phyloP scores from a whole-genome alignment of 305 asterid genomes.

The Striga hermonthica region DNA sequence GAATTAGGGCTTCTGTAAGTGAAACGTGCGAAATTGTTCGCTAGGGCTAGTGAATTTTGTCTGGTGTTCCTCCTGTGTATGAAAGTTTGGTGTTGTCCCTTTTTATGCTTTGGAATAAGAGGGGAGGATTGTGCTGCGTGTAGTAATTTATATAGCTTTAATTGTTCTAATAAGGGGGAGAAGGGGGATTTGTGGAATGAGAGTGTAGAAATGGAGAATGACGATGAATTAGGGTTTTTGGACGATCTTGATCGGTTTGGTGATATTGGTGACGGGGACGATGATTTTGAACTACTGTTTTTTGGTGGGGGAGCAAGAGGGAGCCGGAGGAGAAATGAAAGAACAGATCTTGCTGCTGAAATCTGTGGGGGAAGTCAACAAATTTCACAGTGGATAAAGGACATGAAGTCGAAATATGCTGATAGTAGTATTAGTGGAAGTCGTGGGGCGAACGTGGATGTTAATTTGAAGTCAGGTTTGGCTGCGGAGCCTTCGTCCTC shows the following conservation, averaged over 20 bases:
- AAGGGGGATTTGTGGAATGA: constrained; percentile 46
- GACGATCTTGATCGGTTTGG: constrained; percentile 8
- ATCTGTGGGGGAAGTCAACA: constrained; percentile 30
- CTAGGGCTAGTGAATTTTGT: constrained; percentile 42
- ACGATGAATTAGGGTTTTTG: constrained; percentile 46
- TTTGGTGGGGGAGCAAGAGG: constrained; percentile 31
- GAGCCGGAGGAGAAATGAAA: constrained; percentile 28
- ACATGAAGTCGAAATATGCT: constrained; percentile 32
- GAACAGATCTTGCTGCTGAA: constrained; percentile 30
- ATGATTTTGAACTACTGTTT: constrained; percentile 30
- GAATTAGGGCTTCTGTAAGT: constrained; percentile 32
- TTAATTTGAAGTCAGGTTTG: constrained; percentile 65
- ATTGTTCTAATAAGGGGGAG: constrained; percentile 22
- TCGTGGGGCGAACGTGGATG: constrained; percentile 41
- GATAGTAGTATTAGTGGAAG: constrained; percentile 42
- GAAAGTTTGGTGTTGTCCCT: constrained; percentile 59
- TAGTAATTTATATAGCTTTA: constrained; percentile 19
- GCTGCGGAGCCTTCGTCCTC: constrained; percentile 71
- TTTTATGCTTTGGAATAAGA: constrained; percentile 57
- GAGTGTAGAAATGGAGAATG: constrained; percentile 50
- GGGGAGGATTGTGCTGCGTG: constrained; percentile 32
- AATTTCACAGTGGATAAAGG: constrained; percentile 35
- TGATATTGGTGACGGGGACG: constrained; percentile 25
- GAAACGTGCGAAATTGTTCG: constrained; percentile 41
- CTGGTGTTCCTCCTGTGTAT: constrained; percentile 32